Conservation (phyloP, 345 rosid genomes). For the Arabidopsis thaliana region DNA sequence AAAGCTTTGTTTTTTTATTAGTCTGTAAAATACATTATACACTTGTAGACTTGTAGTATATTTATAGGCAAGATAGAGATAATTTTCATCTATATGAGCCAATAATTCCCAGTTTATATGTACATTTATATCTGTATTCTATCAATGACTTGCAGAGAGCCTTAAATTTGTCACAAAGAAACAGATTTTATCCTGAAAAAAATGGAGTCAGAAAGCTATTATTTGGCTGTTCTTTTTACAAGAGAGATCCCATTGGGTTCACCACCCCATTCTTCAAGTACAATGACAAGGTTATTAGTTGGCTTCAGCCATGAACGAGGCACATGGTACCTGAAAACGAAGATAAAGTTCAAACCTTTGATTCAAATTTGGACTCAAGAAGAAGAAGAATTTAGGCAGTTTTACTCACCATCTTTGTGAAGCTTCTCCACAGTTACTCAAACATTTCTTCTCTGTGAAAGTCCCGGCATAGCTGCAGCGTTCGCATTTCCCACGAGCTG, state of each 20-base stretch:
- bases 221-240: slow-evolving; percentile 55
- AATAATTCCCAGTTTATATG: background rate
- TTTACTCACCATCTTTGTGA: slow-evolving; percentile 85
- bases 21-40: slow-evolving; percentile 16
- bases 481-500: slow-evolving; percentile 37
- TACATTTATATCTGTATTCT: slow-evolving; percentile 7
- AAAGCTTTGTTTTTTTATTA: background rate
- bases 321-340: slow-evolving; percentile 75
- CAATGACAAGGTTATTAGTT: slow-evolving; percentile 69
- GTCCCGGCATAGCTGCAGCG: slow-evolving; percentile 40
- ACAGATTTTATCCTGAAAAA: slow-evolving; percentile 10
- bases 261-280: slow-evolving; percentile 96
- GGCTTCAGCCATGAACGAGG: slow-evolving; percentile 94
- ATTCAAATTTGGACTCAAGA: background rate
- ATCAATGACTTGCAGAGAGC: background rate
- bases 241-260: slow-evolving; percentile 79
- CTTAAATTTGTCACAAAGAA: background rate
- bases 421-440: slow-evolving; percentile 81
- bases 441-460: slow-evolving; percentile 37
- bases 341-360: background rate
- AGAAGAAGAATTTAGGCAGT: background rate
- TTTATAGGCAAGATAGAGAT: background rate
- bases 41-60: background rate
- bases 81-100: background rate
- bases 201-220: slow-evolving; percentile 34